Evolutionary conservation across 2,329 filamentous ascomycete genomes (phyloP).

Genomic region (Pseudonectria buxi): DNA sequence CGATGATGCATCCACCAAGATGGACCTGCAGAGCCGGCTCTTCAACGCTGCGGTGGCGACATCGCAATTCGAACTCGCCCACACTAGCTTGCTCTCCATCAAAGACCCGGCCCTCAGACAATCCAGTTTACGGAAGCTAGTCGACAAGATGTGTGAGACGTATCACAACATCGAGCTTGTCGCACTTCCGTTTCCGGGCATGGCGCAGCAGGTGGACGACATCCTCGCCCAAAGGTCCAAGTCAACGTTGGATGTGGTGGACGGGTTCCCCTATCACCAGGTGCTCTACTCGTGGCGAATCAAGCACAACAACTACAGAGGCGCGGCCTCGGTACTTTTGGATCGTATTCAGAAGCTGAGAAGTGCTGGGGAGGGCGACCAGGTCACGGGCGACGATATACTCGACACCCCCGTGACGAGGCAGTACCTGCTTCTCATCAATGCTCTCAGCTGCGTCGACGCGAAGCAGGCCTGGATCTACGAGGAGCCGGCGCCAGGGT

Average conservation of each 20-base stretch:
- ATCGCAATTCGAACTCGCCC: slow-evolving; percentile 75
- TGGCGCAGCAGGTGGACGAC: slow-evolving; percentile 72
- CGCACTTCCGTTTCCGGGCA: slow-evolving; percentile 68
- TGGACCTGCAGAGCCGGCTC: slow-evolving; percentile 72
- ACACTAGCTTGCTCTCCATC: slow-evolving; percentile 69
- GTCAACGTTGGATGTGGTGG: slow-evolving; percentile 57
- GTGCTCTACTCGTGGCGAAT: slow-evolving; percentile 90
- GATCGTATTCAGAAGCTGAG: slow-evolving; percentile 58
- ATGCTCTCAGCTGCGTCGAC: slow-evolving; percentile 80
- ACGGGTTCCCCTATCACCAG: slow-evolving; percentile 75
- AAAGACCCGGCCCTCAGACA: slow-evolving; percentile 64
- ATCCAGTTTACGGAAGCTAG: slow-evolving; percentile 63
- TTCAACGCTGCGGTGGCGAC: slow-evolving; percentile 78
- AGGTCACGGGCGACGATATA: slow-evolving; percentile 46
- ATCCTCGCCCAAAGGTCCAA: slow-evolving; percentile 67
- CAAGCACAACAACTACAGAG: slow-evolving; percentile 77
- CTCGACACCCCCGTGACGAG: slow-evolving; percentile 61
- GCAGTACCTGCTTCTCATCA: slow-evolving; percentile 86
- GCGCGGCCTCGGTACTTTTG: slow-evolving; percentile 57
- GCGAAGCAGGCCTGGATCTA: slow-evolving; percentile 75
- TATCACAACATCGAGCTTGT: slow-evolving; percentile 62
- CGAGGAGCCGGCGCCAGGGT: slow-evolving; percentile 23
- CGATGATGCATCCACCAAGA: slow-evolving; percentile 40
- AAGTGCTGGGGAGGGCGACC: slow-evolving; percentile 52
- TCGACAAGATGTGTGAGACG: slow-evolving; percentile 63